Base-by-base conservation (phyloP, 1,139 yeast genomes). In the Geotrichum aggregatum region DNA sequence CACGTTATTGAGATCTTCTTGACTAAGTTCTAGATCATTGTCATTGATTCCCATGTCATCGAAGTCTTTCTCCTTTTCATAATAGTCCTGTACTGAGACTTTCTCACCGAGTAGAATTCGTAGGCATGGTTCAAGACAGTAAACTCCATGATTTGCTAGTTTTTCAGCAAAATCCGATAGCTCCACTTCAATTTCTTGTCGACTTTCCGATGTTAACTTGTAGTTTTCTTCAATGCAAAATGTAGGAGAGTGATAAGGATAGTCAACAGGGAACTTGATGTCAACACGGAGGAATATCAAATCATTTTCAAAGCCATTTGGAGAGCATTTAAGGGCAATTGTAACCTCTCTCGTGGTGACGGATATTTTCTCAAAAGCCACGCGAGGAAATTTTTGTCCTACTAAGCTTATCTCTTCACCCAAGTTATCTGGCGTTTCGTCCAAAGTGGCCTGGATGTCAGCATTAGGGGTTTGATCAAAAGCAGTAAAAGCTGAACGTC, bases 361-460 rank as follows among this genome's bases (percentile, higher is more conserved):
- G 1, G 92, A 83, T 6, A 92, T 89, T 62, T 83, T 82, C 61
- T 92, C 98, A 65, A 92, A 91, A 2, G 84, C 73, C 1, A 92
- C 78, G 58, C 85, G 87, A 0, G 97, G 96, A 64, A 92, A 89
- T 61, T 87, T 87, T 62, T 86, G 92, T 0, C 97, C 96, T 7
- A 91, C 92, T 30, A 80, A 75, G 59, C 95, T 84, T 1, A 91
- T 91, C 65, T 92, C 98, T 67, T 89, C 97, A 3, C 96, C 96
- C 21, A 91, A 69, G 62, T 87, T 87, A 16, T 82, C 78, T 1
- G 84, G 89, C 31, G 72, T 78, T 55, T 57, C 45, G 28, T 61
- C 61, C 26, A 60, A 56, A 8, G 66, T 67, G 7, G 68, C 58
- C 10, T 55, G 53, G 24, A 56, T 58, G 31, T 57, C 57, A 6